Conservation (phyloP, 2,329 filamentous ascomycete species). For the Nemania serpens region DNA sequence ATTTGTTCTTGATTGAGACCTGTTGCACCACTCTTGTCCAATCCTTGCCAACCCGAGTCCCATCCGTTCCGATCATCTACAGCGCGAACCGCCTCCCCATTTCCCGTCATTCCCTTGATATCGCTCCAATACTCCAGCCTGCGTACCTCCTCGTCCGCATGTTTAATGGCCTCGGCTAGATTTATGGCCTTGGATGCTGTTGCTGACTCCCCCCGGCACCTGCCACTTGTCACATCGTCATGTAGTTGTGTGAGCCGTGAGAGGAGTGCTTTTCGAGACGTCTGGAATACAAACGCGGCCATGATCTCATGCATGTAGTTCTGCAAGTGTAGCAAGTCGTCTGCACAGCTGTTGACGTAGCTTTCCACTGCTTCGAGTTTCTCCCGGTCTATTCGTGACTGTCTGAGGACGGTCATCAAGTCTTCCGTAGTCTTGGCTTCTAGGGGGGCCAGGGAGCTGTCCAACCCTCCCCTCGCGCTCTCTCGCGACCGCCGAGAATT, state of each 20-base stretch:
- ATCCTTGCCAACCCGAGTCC: slow-evolving; percentile 54
- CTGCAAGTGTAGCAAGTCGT: slow-evolving; percentile 76
- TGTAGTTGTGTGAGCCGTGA: slow-evolving; percentile 69
- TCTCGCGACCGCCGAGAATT: slow-evolving; percentile 37
- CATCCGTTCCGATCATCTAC: slow-evolving; percentile 50
- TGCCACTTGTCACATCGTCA: slow-evolving; percentile 48
- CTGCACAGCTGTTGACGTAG: slow-evolving; percentile 77
- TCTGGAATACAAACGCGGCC: slow-evolving; percentile 86
- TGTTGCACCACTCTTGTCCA: slow-evolving; percentile 56
- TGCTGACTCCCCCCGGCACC: slow-evolving; percentile 41
- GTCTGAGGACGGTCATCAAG: slow-evolving; percentile 70
- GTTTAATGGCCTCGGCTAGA: slow-evolving; percentile 73
- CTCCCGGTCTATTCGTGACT: slow-evolving; percentile 82
- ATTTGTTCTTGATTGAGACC: slow-evolving; percentile 30
- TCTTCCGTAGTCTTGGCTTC: slow-evolving; percentile 67
- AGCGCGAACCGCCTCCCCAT: slow-evolving; percentile 52
- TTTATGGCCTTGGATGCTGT: slow-evolving; percentile 60
- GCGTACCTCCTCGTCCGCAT: slow-evolving; percentile 80
- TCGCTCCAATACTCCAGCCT: slow-evolving; percentile 89
- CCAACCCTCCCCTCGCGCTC: slow-evolving; percentile 45
- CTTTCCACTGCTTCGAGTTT: slow-evolving; percentile 83
- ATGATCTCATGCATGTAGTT: slow-evolving; percentile 84
- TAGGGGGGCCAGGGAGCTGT: slow-evolving; percentile 46
- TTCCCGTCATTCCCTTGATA: slow-evolving; percentile 69
- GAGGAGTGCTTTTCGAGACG: slow-evolving; percentile 78